Percentiles rank a stretch among this genome's conserved stretches.
These are phyloP conservation scores for Lavandula angustifolia DNA, from an alignment of 257 asterid genomes.

Conservation along the genomic window DNA sequence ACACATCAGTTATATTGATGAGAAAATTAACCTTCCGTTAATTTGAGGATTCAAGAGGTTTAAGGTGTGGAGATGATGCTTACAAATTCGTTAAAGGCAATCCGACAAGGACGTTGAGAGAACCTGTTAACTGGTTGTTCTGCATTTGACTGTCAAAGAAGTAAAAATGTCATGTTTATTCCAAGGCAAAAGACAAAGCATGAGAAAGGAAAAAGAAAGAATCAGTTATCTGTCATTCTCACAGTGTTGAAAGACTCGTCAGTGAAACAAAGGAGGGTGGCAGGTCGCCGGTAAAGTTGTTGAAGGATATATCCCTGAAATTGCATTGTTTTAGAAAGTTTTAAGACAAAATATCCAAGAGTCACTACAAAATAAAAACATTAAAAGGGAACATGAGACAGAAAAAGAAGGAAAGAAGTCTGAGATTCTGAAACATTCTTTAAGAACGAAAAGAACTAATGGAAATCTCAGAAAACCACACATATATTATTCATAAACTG, in stretches of 20 bases:
- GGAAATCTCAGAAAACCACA: slow-evolving; percentile 16
- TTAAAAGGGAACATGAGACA: neutral
- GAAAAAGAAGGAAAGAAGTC: neutral
- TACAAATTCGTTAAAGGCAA: slow-evolving; percentile 81
- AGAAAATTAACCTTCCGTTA: slow-evolving; percentile 22
- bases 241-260: slow-evolving; percentile 88
- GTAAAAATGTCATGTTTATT: slow-evolving; percentile 33
- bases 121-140: slow-evolving; percentile 78
- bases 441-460: neutral
- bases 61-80: slow-evolving; percentile 39
- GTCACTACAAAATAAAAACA: slow-evolving; percentile 12
- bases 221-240: slow-evolving; percentile 40
- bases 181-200: slow-evolving; percentile 27
- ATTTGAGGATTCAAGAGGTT: slow-evolving; percentile 22
- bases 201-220: slow-evolving; percentile 1
- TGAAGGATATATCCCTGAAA: slow-evolving; percentile 82
- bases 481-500: slow-evolving; percentile 8
- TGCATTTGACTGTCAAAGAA: slow-evolving; percentile 66
- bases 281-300: slow-evolving; percentile 86
- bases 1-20: slow-evolving; percentile 15
- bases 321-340: slow-evolving; percentile 33
- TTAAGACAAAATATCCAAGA: slow-evolving; percentile 11
- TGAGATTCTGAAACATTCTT: neutral
- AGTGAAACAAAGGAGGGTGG: slow-evolving; percentile 71
- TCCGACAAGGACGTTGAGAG: slow-evolving; percentile 67